A percentile compares a stretch with the other conserved stretches of the same genome.
These are phyloP conservation scores for Corylus avellana DNA, from an alignment of 306 rosid genomes.

Conservation along the genomic window DNA sequence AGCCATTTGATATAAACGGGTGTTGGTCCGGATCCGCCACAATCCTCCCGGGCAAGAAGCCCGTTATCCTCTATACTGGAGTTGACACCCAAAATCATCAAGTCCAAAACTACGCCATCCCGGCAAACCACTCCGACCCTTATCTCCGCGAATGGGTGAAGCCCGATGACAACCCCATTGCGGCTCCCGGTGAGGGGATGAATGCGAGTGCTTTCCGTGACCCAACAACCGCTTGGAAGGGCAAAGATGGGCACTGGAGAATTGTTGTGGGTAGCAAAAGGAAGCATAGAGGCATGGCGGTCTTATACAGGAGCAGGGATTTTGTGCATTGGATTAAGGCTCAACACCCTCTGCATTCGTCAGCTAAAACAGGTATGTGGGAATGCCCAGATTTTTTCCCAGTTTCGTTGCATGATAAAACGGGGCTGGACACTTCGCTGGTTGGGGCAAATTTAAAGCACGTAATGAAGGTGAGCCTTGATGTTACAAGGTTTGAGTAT, in stretches of 20 bases:
- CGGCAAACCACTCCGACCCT: conserved; percentile 59
- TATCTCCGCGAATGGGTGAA: conserved; percentile 63
- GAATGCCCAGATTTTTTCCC: conserved; percentile 90
- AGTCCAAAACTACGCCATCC: conserved; percentile 73
- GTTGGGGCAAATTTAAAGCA: conserved; percentile 43
- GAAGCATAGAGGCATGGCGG: conserved; percentile 52
- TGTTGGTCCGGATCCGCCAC: conserved; percentile 96
- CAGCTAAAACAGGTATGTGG: conserved; percentile 67
- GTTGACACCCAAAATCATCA: conserved; percentile 45
- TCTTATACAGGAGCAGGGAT: conserved; percentile 61
- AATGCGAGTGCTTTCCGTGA: conserved; percentile 68
- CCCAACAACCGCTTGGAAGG: conserved; percentile 75
- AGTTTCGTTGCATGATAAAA: conserved; percentile 35
- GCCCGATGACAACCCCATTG: conserved; percentile 61
- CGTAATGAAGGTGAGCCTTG: conserved; percentile 74
- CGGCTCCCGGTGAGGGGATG: conserved; percentile 15
- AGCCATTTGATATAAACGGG: conserved; percentile 73
- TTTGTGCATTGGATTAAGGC: conserved; percentile 59
- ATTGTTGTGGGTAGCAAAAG: conserved; percentile 59
- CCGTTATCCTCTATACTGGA: conserved; percentile 73
- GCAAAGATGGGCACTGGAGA: conserved; percentile 61
- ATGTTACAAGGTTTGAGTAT: conserved; percentile 74
- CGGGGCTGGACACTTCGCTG: conserved; percentile 57
- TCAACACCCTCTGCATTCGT: conserved; percentile 71
- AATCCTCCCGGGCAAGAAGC: conserved; percentile 59